These are phyloP conservation scores for Colletotrichum euphorbiae DNA, from an alignment of 2,329 filamentous ascomycete species.

Conservation along the genomic window DNA sequence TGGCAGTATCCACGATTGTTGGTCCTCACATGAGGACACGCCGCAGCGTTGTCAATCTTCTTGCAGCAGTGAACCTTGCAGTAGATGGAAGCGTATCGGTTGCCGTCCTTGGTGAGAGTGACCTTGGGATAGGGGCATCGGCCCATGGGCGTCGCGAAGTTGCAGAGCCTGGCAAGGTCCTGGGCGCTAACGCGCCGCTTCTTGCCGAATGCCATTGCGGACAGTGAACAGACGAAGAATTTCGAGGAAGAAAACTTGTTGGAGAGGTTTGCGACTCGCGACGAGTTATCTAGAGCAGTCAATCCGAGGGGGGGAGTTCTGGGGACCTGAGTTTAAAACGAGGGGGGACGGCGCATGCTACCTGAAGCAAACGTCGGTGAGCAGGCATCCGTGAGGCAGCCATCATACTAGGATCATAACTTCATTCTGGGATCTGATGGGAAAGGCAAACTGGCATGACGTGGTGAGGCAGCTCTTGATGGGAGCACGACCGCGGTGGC, in stretches of 20 bases:
- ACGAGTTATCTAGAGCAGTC: neutral
- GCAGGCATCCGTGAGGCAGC: slow-evolving; percentile 13
- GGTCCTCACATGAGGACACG: slow-evolving; percentile 33
- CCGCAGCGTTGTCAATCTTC: slow-evolving; percentile 31
- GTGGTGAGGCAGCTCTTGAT: slow-evolving; percentile 6
- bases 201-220: slow-evolving; percentile 24
- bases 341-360: neutral
- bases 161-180: slow-evolving; percentile 35
- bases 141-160: slow-evolving; percentile 24
- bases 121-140: slow-evolving; percentile 30
- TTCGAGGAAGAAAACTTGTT: neutral
- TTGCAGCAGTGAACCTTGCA: slow-evolving; percentile 40
- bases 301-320: neutral
- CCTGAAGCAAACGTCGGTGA: slow-evolving; percentile 26
- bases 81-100: slow-evolving; percentile 15
- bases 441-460: slow-evolving; percentile 8
- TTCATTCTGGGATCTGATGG: neutral
- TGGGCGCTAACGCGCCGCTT: slow-evolving; percentile 22
- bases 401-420: neutral
- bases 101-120: slow-evolving; percentile 31
- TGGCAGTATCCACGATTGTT: slow-evolving; percentile 35
- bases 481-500: slow-evolving; percentile 1
- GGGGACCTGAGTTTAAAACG: slow-evolving; percentile 6
- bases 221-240: neutral
- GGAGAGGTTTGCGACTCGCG: neutral